These are phyloP conservation scores for Lotmaria passim DNA, from an alignment of 208 protist species.

Conservation along the genomic window DNA sequence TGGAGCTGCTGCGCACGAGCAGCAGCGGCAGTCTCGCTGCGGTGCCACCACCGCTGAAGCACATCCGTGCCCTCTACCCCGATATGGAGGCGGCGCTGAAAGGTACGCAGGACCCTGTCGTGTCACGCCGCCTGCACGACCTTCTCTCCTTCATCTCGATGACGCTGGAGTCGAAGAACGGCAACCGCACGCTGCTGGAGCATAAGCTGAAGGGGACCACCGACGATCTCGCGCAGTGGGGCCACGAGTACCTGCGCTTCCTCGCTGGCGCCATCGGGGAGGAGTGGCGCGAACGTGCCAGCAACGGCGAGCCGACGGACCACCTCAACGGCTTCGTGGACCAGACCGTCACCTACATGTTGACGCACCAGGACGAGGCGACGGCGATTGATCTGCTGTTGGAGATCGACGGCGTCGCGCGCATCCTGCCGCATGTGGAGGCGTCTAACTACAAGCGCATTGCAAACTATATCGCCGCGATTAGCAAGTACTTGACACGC, in stretches of 20 bases:
- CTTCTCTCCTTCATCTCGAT: constrained; percentile 99
- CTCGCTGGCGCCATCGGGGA: constrained; percentile 94
- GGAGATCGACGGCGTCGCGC: constrained; percentile 93
- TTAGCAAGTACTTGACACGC: constrained; percentile 95
- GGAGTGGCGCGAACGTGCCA: constrained; percentile 88
- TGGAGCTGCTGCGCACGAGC: constrained; percentile 93
- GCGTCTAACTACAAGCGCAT: constrained; percentile 96
- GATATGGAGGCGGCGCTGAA: constrained; percentile 91
- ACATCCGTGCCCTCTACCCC: constrained; percentile 95
- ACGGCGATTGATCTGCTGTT: constrained; percentile 99
- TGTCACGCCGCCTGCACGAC: constrained; percentile 93
- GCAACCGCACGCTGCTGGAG: constrained; percentile 85
- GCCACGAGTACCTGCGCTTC: constrained; percentile 99
- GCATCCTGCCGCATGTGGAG: constrained; percentile 93
- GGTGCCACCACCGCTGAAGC: constrained; percentile 99
- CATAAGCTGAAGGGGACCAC: constrained; percentile 96
- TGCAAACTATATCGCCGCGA: constrained; percentile 94
- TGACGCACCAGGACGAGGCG: constrained; percentile 96
- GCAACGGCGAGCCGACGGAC: constrained; percentile 64
- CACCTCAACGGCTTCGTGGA: constrained; percentile 92
- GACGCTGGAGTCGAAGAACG: constrained; percentile 92
- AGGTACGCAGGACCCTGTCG: constrained; percentile 47
- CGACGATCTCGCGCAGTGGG: constrained; percentile 96
- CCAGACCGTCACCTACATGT: constrained; percentile 96
- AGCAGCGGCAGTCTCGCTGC: constrained; percentile 98